Percentiles rank a stretch among this genome's conserved stretches.
Evolutionary conservation across 345 rosid genomes (phyloP).

Genomic region (Bruguiera sexangula): DNA sequence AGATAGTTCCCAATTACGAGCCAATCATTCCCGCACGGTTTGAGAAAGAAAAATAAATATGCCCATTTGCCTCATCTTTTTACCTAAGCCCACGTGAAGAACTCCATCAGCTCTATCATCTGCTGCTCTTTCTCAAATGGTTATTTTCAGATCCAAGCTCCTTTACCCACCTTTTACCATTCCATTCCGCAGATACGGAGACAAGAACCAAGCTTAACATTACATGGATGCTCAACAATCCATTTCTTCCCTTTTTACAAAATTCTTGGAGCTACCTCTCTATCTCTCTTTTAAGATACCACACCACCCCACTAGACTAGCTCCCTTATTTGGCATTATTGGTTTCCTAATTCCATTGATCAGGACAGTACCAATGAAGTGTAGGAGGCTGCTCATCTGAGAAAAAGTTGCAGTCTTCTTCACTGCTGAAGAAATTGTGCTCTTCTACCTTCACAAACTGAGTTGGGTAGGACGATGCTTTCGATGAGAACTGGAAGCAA

Average conservation of each 20-base stretch:
- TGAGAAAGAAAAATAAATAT: background rate
- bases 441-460: conserved; percentile 85
- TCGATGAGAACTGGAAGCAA: conserved; percentile 15
- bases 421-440: conserved; percentile 66
- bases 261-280: conserved; percentile 7
- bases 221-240: conserved; percentile 12
- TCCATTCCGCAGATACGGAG: conserved; percentile 1
- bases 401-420: conserved; percentile 75
- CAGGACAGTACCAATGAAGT: conserved; percentile 71
- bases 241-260: conserved; percentile 8
- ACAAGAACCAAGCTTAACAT: conserved; percentile 4
- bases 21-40: conserved; percentile 48
- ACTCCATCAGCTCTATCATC: background rate
- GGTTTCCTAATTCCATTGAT: conserved; percentile 43
- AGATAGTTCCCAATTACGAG: conserved; percentile 33
- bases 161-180: background rate
- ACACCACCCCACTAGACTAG: background rate
- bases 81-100: conserved; percentile 30
- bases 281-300: conserved; percentile 3
- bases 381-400: conserved; percentile 89
- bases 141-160: background rate
- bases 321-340: too few species aligned
- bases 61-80: conserved; percentile 28
- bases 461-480: conserved; percentile 26
- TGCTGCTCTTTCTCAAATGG: background rate